Base-by-base conservation (phyloP, 179 eudicot species). In the Amaranthus tricolor region DNA sequence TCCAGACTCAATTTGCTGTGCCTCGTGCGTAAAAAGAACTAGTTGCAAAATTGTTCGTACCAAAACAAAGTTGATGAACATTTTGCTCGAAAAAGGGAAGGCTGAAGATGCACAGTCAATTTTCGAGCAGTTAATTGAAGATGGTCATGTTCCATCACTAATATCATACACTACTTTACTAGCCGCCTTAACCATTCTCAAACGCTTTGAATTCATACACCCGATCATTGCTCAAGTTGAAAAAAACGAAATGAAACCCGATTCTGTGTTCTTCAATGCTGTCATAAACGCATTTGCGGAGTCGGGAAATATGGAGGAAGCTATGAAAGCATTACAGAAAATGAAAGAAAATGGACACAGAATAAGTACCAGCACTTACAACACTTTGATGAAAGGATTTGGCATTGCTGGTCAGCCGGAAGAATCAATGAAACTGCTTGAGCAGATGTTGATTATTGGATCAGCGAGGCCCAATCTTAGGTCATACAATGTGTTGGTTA, bases 131-230 rank as follows among this genome's bases (percentile, higher is more conserved):
- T 59, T 89, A 76, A 79, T 86, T 62, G 77, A 79, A 72, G 83
- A 77, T 44, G 94, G 94, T 59, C 94, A 89, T 66, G 76, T 43
- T 58, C 94, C 94, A 55, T 86, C 94, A 40, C 83, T 89, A 47
- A 83, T 88, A 77, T 85, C 94, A 66, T 89, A 86, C 87, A 89
- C 94, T 50, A 89, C 94, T 64, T 88, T 89, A 40, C 82, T 89
- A 80, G 89, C 91, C 50, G 77, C 86, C 67, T 82, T 86, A 68
- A 88, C 94, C 12, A 60, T 76, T 62, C 89, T 82, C 71, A 89
- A 88, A 74, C 82, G 82, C 77, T 88, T 86, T 48, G 78, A 83
- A 31, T 78, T 70, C 58, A 86, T 89, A 78, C 74, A 84, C 51
- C 78, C 86, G 17, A 85, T 85, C 76, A 79, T 88, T 77, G 77